phyloP scores from a whole-genome alignment of 2,329 filamentous ascomycete genomes.

The Dactylellina sp. region DNA sequence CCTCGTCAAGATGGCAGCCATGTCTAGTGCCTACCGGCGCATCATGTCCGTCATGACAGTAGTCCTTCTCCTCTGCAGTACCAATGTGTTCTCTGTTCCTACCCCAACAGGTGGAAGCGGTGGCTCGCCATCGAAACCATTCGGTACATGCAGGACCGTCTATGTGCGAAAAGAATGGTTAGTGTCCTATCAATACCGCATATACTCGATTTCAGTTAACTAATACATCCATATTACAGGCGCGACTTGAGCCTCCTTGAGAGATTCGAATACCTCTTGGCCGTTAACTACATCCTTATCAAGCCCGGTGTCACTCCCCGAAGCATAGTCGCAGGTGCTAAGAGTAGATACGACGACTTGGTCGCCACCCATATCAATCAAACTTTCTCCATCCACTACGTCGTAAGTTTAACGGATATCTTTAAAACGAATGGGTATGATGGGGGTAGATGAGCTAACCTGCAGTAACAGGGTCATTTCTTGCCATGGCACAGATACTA shows the following conservation, averaged over 20 bases:
- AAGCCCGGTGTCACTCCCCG: slow-evolving; percentile 60
- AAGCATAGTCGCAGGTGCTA: slow-evolving; percentile 61
- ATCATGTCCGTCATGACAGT: slow-evolving; percentile 34
- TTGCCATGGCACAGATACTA: slow-evolving; percentile 66
- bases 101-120: slow-evolving; percentile 1
- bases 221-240: slow-evolving; percentile 31
- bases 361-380: slow-evolving; percentile 63
- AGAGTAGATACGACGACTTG: slow-evolving; percentile 64
- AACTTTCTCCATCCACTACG: slow-evolving; percentile 63
- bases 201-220: neutral
- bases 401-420: slow-evolving; percentile 51
- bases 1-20: slow-evolving; percentile 47
- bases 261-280: slow-evolving; percentile 62
- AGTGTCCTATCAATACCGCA: neutral
- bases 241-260: slow-evolving; percentile 51
- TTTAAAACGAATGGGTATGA: too few relatives aligned
- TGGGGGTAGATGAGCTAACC: neutral
- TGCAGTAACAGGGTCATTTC: slow-evolving; percentile 62
- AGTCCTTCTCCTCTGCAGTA: slow-evolving; percentile 32
- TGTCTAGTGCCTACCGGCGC: slow-evolving; percentile 45
- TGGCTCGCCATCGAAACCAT: slow-evolving; percentile 11
- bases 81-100: slow-evolving; percentile 31
- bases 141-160: slow-evolving; percentile 21
- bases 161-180: slow-evolving; percentile 39
- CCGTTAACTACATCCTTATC: slow-evolving; percentile 63